phyloP scores from a whole-genome alignment of 768 basidiomycete genomes.

The Agrocybe praecox region DNA sequence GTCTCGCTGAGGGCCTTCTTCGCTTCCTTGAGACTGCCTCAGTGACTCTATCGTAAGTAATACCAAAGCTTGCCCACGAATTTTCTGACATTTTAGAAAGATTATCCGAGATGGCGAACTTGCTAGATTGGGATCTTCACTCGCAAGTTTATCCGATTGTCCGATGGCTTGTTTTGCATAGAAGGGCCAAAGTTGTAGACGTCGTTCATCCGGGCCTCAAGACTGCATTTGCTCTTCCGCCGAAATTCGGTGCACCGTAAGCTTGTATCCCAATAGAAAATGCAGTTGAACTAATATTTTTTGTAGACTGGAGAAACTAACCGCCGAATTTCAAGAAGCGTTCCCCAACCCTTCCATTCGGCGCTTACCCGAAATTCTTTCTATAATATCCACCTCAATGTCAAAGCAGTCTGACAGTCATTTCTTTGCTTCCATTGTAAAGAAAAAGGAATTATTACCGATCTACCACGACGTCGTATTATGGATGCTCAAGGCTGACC shows the following conservation, averaged over 20 bases:
- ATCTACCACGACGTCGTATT: constrained; percentile 81
- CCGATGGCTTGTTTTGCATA: constrained; percentile 88
- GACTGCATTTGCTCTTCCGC: constrained; percentile 79
- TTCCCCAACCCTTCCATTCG: constrained; percentile 68
- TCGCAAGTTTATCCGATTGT: constrained; percentile 88
- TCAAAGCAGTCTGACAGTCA: constrained; percentile 68
- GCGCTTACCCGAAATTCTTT: constrained; percentile 71
- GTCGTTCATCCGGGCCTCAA: constrained; percentile 77
- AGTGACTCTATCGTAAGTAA: constrained; percentile 74
- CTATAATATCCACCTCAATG: constrained; percentile 70
- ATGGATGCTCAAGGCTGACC: constrained; percentile 89
- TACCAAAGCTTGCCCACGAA: background rate
- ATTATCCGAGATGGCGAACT: constrained; percentile 75
- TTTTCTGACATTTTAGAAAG: constrained; percentile 33
- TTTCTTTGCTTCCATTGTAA: constrained; percentile 81
- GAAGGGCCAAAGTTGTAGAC: constrained; percentile 89
- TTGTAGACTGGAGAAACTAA: constrained; percentile 42
- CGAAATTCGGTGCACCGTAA: constrained; percentile 62
- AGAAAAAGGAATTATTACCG: constrained; percentile 64
- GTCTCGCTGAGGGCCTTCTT: constrained; percentile 69
- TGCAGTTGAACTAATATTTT: background rate
- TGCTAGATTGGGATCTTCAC: constrained; percentile 84
- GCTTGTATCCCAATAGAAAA: constrained; percentile 27
- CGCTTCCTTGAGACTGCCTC: constrained; percentile 76
- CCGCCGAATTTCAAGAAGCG: constrained; percentile 57